Evolutionary conservation across 805 yeast species (phyloP).

Genomic region (Candida methanosorbosa): DNA sequence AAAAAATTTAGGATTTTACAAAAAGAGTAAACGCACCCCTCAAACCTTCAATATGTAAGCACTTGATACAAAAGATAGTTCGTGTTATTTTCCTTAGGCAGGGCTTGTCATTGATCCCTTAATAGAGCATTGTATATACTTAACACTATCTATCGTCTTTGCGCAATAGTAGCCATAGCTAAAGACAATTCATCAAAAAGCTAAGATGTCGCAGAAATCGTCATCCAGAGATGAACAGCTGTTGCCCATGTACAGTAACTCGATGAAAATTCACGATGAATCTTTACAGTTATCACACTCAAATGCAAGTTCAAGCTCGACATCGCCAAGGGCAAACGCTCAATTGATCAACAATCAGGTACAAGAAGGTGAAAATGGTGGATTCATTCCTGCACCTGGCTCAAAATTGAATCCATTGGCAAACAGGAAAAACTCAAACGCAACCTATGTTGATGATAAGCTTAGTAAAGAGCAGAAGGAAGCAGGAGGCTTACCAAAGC

Average conservation of each 20-base stretch:
- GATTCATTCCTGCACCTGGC: slow-evolving; percentile 1
- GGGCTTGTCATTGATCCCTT: too few species aligned
- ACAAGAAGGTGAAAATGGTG: not conserved
- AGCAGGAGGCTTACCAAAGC: slow-evolving; percentile 15
- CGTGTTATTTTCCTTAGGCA: too few species aligned
- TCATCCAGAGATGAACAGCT: too few species aligned
- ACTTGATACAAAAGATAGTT: too few species aligned
- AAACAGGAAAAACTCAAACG: not conserved
- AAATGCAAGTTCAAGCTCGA: slow-evolving; percentile 6
- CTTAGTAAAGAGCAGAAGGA: not conserved
- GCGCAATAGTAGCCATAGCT: too few species aligned
- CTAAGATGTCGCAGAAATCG: too few species aligned
- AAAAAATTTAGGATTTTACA: too few species aligned
- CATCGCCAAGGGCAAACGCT: not conserved
- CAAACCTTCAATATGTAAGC: too few species aligned
- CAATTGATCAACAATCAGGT: not conserved
- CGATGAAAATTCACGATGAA: slow-evolving; percentile 13
- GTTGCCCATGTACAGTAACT: slow-evolving; percentile 11
- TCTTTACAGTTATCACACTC: slow-evolving; percentile 2
- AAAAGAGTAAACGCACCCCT: too few species aligned
- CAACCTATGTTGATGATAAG: not conserved
- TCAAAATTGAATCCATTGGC: slow-evolving; percentile 7
- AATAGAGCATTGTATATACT: too few species aligned
- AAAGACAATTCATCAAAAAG: too few species aligned
- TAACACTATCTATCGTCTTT: too few species aligned